Base-by-base conservation (phyloP, 2,329 filamentous ascomycete species). In the Cytospora chrysosperma region DNA sequence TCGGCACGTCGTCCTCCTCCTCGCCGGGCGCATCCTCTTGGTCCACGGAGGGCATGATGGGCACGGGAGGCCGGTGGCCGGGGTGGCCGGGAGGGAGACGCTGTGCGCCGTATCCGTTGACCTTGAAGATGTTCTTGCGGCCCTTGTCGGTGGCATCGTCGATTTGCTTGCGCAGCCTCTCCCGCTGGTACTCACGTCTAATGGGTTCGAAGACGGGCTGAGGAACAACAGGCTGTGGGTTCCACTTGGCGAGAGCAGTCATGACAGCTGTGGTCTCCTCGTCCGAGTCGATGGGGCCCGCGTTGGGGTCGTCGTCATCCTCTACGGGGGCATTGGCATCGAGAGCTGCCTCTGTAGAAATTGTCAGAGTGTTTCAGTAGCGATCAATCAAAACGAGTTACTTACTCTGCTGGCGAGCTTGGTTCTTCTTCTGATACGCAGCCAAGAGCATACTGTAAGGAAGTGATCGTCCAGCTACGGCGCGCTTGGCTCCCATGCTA, bases 371-470 rank as follows among this genome's bases (percentile, higher is more conserved):
- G 13, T 9, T 19, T 10, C 28, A 12, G 43, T 27, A 4, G 21
- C 4, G 49, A 3, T 6, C n/a, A 4, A n/a, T 9, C 4, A 9
- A 8, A 59, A 40, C 32, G 37, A 10, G 17, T 64, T 47, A 84
- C 89, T 78, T 82, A 93, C 92, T 96, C 76, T 98, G 95, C 79
- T 97, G 92, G 73, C 97, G 96, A 26, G 95, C 95, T 76, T 98
- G 95, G 71, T 99, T 99, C 82, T 97, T 98, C 83, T 98, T 97
- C 75, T 95, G 91, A 72, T 95, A 95, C 9, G 90, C 89, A 17
- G 90, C 88, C 43, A 97, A 82, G 47, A 97, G 80, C 89, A 96
- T 95, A 75, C 97, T 93, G 72, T 97, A 97, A 1, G 93, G 93
- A 65, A 96, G 78, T 52, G 91, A 95, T 66, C 93, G 84, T 0